Conservation (phyloP, 768 basidiomycete species). For the Punctularia strigosozonata region DNA sequence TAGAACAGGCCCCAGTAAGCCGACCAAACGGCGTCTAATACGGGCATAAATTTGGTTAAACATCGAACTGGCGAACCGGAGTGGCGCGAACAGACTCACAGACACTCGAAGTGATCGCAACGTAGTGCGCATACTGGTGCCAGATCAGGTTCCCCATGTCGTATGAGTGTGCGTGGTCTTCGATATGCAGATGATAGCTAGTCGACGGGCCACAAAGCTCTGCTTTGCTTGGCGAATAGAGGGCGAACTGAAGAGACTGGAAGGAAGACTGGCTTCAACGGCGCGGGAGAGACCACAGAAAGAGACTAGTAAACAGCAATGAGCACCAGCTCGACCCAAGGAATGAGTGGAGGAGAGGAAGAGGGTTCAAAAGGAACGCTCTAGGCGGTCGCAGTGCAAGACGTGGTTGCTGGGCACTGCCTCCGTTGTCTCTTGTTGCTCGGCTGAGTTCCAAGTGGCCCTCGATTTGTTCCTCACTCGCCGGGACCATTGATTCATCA, state of each 20-base stretch:
- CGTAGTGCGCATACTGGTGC: conserved; percentile 64
- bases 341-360: conserved; percentile 18
- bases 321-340: conserved; percentile 31
- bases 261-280: conserved; percentile 19
- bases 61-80: conserved; percentile 5
- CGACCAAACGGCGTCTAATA: conserved; percentile 68
- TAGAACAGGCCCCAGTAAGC: conserved; percentile 70
- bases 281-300: conserved; percentile 15
- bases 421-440: too few relatives aligned
- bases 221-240: conserved; percentile 7
- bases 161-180: conserved; percentile 1
- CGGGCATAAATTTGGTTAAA: conserved; percentile 4
- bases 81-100: conserved; percentile 39
- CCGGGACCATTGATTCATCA: too few relatives aligned
- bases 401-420: too few relatives aligned
- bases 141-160: conserved; percentile 75
- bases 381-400: conserved; percentile 12
- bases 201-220: conserved; percentile 8
- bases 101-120: conserved; percentile 55
- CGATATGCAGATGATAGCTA: conserved; percentile 9
- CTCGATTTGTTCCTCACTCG: too few relatives aligned
- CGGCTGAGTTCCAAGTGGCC: too few relatives aligned
- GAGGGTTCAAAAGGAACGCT: conserved; percentile 14
- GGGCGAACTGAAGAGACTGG: conserved; percentile 7
- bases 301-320: conserved; percentile 16